phyloP scores from a whole-genome alignment of 345 rosid species.

The Hevea brasiliensis region DNA sequence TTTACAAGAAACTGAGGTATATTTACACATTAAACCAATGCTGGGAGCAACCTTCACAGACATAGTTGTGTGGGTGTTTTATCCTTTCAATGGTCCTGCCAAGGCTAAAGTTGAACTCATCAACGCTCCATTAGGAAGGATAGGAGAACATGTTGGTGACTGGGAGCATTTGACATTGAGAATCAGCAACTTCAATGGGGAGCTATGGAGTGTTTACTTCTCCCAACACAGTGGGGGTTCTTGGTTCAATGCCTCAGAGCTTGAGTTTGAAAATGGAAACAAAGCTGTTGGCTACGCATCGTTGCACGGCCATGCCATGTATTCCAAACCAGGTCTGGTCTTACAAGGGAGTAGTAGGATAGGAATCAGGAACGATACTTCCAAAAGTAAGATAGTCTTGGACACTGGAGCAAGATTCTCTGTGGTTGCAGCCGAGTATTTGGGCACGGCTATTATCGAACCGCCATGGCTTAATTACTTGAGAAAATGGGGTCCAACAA shows the following conservation, averaged over 20 bases:
- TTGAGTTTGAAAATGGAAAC: constrained; percentile 61
- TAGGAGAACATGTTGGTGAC: constrained; percentile 85
- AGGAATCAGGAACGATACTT: constrained; percentile 78
- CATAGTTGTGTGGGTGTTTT: constrained; percentile 69
- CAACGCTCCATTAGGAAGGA: constrained; percentile 50
- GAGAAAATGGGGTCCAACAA: constrained; percentile 81
- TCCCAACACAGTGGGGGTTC: constrained; percentile 71
- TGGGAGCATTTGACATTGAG: constrained; percentile 89
- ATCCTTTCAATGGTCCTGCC: constrained; percentile 82
- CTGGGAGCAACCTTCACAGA: constrained; percentile 79
- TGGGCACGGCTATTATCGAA: constrained; percentile 36
- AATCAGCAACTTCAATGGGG: constrained; percentile 74
- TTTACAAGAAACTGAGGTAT: constrained; percentile 44
- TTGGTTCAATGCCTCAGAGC: constrained; percentile 63
- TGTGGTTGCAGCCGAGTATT: constrained; percentile 58
- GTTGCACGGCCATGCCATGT: constrained; percentile 78
- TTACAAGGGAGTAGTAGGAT: constrained; percentile 59
- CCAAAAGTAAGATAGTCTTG: constrained; percentile 45
- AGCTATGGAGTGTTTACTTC: constrained; percentile 51
- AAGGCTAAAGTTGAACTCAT: constrained; percentile 63
- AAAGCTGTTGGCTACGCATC: constrained; percentile 62
- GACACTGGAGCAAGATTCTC: constrained; percentile 47
- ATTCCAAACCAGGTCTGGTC: constrained; percentile 67
- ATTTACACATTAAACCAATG: constrained; percentile 75
- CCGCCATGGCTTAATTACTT: constrained; percentile 67